Conservation (phyloP, 768 basidiomycete species). For the Boletus patriciae region DNA sequence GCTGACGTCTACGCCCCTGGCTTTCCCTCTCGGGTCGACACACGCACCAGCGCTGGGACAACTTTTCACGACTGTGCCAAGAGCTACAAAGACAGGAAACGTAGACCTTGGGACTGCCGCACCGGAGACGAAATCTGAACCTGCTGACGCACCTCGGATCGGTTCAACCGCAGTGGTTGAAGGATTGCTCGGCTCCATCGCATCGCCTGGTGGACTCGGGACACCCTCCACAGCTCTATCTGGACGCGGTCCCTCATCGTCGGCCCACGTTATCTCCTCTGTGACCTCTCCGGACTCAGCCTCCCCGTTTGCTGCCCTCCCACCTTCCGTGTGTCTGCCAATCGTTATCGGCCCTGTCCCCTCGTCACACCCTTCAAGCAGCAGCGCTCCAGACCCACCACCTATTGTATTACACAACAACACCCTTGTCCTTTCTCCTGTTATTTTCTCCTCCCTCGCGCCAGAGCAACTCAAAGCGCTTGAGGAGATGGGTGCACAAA, state of each 20-base stretch:
- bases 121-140: slow-evolving; percentile 9
- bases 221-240: slow-evolving; percentile 14
- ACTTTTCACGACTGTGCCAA: slow-evolving; percentile 10
- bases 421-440: slow-evolving; percentile 79
- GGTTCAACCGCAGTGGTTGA: not conserved
- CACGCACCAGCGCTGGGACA: slow-evolving; percentile 4
- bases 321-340: slow-evolving; percentile 60
- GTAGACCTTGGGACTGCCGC: not conserved
- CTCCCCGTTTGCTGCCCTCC: slow-evolving; percentile 33
- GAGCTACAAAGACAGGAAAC: not conserved
- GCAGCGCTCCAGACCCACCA: slow-evolving; percentile 42
- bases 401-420: slow-evolving; percentile 85
- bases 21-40: slow-evolving; percentile 41
- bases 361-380: slow-evolving; percentile 51
- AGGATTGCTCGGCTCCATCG: not conserved
- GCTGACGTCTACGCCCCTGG: slow-evolving; percentile 62
- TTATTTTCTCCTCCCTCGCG: slow-evolving; percentile 77
- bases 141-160: slow-evolving; percentile 1
- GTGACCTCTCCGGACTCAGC: slow-evolving; percentile 4
- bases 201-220: slow-evolving; percentile 4
- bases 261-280: slow-evolving; percentile 19
- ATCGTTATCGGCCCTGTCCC: slow-evolving; percentile 76
- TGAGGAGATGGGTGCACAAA: slow-evolving; percentile 77
- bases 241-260: slow-evolving; percentile 9
- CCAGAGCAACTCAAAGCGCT: slow-evolving; percentile 71